phyloP scores from a whole-genome alignment of 495 filamentous ascomycete species.

The Polyplosphaeria fusca region DNA sequence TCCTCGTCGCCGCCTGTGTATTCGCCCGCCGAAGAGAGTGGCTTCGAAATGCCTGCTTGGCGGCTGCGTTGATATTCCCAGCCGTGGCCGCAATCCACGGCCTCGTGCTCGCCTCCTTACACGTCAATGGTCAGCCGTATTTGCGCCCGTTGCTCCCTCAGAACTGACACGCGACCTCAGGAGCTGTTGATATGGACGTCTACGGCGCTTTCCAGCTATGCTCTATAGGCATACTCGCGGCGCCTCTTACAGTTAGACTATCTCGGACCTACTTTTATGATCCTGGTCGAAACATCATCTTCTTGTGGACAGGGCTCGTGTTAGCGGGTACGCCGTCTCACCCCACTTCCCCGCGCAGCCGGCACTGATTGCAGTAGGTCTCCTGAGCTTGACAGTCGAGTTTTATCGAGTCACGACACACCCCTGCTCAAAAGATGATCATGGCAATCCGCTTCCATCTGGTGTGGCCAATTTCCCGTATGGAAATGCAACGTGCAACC shows the following conservation, averaged over 20 bases:
- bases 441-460: slow-evolving; percentile 40
- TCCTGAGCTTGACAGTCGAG: slow-evolving; percentile 57
- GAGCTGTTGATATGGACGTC: slow-evolving; percentile 61
- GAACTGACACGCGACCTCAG: slow-evolving; percentile 39
- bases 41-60: slow-evolving; percentile 57
- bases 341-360: too few species aligned
- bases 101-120: slow-evolving; percentile 54
- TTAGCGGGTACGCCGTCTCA: slow-evolving; percentile 48
- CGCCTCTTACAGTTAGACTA: slow-evolving; percentile 54
- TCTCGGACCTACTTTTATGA: slow-evolving; percentile 60
- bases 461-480: slow-evolving; percentile 42
- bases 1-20: slow-evolving; percentile 56
- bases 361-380: slow-evolving; percentile 46
- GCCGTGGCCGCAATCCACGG: slow-evolving; percentile 59
- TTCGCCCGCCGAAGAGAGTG: slow-evolving; percentile 56
- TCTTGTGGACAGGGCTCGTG: slow-evolving; percentile 57
- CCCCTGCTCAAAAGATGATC: slow-evolving; percentile 43
- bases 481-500: slow-evolving; percentile 38
- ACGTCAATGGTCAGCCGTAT: slow-evolving; percentile 48
- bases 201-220: slow-evolving; percentile 63
- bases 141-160: background rate
- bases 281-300: slow-evolving; percentile 59
- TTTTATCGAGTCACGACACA: slow-evolving; percentile 51
- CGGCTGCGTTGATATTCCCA: slow-evolving; percentile 59
- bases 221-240: slow-evolving; percentile 58